Conservation (phyloP, 495 filamentous ascomycete genomes). For the Penicillium fimorum region DNA sequence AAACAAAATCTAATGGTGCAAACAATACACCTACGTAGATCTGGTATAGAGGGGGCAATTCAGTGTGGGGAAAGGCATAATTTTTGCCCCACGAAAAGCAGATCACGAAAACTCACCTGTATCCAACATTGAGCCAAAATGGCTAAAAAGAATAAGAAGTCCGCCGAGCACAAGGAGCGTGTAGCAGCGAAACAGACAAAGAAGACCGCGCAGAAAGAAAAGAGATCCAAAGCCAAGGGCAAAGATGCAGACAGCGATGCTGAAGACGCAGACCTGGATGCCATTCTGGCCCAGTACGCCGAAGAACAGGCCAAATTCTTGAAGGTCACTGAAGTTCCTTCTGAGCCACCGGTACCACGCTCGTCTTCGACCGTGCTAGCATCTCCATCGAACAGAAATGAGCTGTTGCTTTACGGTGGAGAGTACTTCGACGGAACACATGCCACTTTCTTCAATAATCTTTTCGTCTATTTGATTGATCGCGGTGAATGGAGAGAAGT, state of each 20-base stretch:
- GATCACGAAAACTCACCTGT: constrained; percentile 10
- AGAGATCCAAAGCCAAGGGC: constrained; percentile 61
- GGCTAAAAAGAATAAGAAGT: constrained; percentile 56
- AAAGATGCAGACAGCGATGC: constrained; percentile 70
- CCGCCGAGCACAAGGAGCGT: constrained; percentile 55
- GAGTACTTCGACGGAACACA: constrained; percentile 65
- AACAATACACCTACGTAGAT: not conserved
- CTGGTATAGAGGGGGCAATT: constrained; percentile 8
- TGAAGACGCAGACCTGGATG: constrained; percentile 92
- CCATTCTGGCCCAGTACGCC: constrained; percentile 89
- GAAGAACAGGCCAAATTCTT: constrained; percentile 84
- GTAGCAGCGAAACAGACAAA: constrained; percentile 54
- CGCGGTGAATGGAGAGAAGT: constrained; percentile 84
- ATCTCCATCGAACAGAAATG: constrained; percentile 79
- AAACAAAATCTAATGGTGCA: not conserved
- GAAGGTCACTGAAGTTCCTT: constrained; percentile 81
- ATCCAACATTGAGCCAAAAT: constrained; percentile 29
- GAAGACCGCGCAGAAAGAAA: constrained; percentile 73
- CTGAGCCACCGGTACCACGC: constrained; percentile 74
- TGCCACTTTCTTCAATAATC: constrained; percentile 64
- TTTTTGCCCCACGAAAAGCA: constrained; percentile 29
- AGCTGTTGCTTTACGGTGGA: constrained; percentile 90
- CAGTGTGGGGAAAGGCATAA: constrained; percentile 27
- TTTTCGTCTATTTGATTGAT: constrained; percentile 89
- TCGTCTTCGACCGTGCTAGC: constrained; percentile 77